These are phyloP conservation scores for Austroboletus olivaceoglutinosus DNA, from an alignment of 1,284 basidiomycete genomes.

Conservation along the genomic window DNA sequence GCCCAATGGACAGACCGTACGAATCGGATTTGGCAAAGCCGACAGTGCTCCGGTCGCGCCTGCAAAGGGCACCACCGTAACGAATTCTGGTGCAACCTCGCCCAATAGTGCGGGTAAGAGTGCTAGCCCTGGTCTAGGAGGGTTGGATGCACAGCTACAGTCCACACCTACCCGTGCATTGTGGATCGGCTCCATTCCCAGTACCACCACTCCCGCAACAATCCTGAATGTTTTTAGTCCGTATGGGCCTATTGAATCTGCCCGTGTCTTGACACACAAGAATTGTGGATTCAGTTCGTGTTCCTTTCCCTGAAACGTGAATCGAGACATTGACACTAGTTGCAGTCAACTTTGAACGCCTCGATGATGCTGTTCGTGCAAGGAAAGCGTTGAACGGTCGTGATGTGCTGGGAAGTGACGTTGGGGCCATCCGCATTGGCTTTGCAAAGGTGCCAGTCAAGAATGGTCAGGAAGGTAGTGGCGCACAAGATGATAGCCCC, in stretches of 20 bases:
- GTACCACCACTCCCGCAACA: conserved; percentile 88
- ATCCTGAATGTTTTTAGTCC: conserved; percentile 93
- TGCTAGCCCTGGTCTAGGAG: conserved; percentile 50
- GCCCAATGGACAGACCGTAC: conserved; percentile 89
- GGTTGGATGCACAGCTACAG: conserved; percentile 79
- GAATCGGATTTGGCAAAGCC: conserved; percentile 97
- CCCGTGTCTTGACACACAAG: conserved; percentile 93
- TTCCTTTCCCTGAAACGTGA: neutral
- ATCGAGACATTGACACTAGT: conserved; percentile 6
- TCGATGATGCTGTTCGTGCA: conserved; percentile 94
- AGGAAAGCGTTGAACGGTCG: conserved; percentile 93
- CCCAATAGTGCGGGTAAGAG: conserved; percentile 56
- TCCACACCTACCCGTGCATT: conserved; percentile 88
- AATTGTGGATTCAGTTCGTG: conserved; percentile 88
- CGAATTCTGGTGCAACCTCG: conserved; percentile 61
- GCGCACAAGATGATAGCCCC: conserved; percentile 58
- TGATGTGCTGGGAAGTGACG: conserved; percentile 92
- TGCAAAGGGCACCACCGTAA: conserved; percentile 65
- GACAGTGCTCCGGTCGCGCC: conserved; percentile 90
- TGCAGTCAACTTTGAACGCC: conserved; percentile 91
- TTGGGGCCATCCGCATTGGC: conserved; percentile 94
- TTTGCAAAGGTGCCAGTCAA: conserved; percentile 95
- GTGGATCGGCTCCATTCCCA: conserved; percentile 96
- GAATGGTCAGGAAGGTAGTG: conserved; percentile 66
- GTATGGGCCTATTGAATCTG: conserved; percentile 96